A percentile compares a stretch with the other conserved stretches of the same genome.
phyloP scores from a whole-genome alignment of 257 asterid species.

The Gentiana dahurica region DNA sequence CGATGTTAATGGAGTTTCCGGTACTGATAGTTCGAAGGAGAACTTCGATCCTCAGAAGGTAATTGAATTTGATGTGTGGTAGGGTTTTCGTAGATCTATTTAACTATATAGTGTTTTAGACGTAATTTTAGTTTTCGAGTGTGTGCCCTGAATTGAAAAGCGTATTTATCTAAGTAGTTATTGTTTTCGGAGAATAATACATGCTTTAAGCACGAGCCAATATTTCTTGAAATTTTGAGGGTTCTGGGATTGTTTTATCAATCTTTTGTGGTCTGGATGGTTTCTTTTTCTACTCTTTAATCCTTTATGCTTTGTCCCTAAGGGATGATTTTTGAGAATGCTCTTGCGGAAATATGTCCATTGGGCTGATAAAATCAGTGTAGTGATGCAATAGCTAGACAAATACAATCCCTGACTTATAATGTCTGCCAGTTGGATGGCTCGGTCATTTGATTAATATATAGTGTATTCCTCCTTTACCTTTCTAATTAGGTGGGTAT shows the following conservation, averaged over 20 bases:
- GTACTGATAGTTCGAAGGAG: slow-evolving; percentile 47
- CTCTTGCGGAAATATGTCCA: too few relatives aligned
- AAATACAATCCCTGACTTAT: not conserved
- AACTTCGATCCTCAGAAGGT: slow-evolving; percentile 70
- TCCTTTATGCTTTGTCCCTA: too few relatives aligned
- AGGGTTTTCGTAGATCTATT: slow-evolving; percentile 4
- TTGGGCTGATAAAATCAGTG: too few relatives aligned
- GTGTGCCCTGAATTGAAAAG: not conserved
- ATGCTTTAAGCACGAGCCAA: too few relatives aligned
- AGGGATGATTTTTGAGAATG: too few relatives aligned
- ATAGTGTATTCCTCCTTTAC: not conserved
- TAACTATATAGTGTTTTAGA: not conserved
- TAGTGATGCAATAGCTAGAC: too few relatives aligned
- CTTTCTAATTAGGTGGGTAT: not conserved
- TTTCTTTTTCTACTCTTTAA: too few relatives aligned
- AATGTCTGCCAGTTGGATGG: not conserved
- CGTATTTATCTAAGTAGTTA: not conserved
- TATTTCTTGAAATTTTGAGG: too few relatives aligned
- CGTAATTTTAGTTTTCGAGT: not conserved
- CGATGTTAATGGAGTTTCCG: slow-evolving; percentile 32
- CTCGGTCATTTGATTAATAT: not conserved
- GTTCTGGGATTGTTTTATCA: too few relatives aligned
- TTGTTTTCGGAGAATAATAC: not conserved
- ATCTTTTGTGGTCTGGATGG: too few relatives aligned
- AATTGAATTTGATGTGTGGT: not conserved